These are phyloP conservation scores for Aureobasidium sp. DNA, from an alignment of 2,329 filamentous ascomycete genomes.

Conservation along the genomic window DNA sequence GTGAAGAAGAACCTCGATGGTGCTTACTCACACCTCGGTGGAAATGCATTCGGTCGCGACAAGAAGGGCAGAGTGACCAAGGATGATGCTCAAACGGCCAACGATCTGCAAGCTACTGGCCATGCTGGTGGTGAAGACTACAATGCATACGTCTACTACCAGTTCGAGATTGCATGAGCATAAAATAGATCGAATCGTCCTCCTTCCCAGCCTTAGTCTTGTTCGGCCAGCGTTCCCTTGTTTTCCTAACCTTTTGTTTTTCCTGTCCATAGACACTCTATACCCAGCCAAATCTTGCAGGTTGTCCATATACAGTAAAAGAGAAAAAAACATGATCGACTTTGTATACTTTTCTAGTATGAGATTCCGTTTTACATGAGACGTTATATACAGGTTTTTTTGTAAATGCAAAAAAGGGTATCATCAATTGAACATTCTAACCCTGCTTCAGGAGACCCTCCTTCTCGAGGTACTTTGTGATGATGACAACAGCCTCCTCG, in stretches of 20 bases:
- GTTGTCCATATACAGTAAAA: neutral
- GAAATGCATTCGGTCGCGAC: slow-evolving; percentile 87
- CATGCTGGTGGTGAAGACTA: slow-evolving; percentile 63
- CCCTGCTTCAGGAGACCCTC: slow-evolving; percentile 50
- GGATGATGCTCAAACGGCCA: slow-evolving; percentile 71
- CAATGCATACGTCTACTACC: slow-evolving; percentile 94
- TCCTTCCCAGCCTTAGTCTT: neutral
- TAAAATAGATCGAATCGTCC: neutral
- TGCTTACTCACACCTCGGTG: slow-evolving; percentile 83
- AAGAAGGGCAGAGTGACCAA: slow-evolving; percentile 89
- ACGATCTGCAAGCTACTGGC: slow-evolving; percentile 73
- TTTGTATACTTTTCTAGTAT: neutral
- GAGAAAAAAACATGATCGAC: neutral
- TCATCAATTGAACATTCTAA: neutral
- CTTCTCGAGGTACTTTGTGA: slow-evolving; percentile 68
- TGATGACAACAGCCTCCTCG: slow-evolving; percentile 80
- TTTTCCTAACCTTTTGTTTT: neutral
- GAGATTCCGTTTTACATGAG: neutral
- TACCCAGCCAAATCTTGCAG: slow-evolving; percentile 11
- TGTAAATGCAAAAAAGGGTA: neutral
- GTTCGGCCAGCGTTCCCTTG: neutral
- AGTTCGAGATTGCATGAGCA: slow-evolving; percentile 64
- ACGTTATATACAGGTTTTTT: neutral
- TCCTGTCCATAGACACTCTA: slow-evolving; percentile 14
- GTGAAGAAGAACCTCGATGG: slow-evolving; percentile 59